Base-by-base conservation (phyloP, 2,329 filamentous ascomycete genomes). In the Alternaria gaisen region DNA sequence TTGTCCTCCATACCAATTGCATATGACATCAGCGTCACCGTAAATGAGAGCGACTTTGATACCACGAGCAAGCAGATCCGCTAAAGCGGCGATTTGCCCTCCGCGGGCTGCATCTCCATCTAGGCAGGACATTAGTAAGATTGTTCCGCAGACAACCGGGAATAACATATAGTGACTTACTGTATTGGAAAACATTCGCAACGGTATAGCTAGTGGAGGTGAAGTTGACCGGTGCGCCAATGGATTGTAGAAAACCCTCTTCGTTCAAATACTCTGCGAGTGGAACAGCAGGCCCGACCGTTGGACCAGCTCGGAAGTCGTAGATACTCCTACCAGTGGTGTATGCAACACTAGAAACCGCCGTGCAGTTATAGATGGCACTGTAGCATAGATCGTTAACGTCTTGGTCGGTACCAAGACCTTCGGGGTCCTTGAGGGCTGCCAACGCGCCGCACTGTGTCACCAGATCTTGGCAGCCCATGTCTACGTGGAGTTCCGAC, bases 1-100 rank as follows among this genome's bases (percentile, higher is more conserved):
- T 77, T 94, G 85, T n/a, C 91, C 92, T 28, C 92, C 92, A 64
- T 89, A 80, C 86, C 90, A 86, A 67, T 87, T 87, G 75, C 83
- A 84, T 65, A 82, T 82, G 75, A 82, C 85, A 72, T 81, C 85
- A 58, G 84, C 83, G 66, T 89, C 87, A 12, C 87, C 87, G 73
- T 94, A 92, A 56, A 93, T 85, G 60, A 95, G 80, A 6, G 90
- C 89, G 16, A 95, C 85, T 11, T 73, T 80, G 30, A 84, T 73
- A 34, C 81, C 81, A 4, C 72, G 70, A 50, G 68, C 67, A 20
- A 85, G 74, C 10, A 85, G 71, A 16, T 72, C 73, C 8, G 79
- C 80, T 10, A 84, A 66, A 51, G 81, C 80, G 5, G 78, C 64
- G 20, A 81, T 65, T 43, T 79, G 74, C 1, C 73, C 75, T 16